Evolutionary conservation across 2,329 filamentous ascomycete species (phyloP).

Genomic region (Stachybotrys elegans): DNA sequence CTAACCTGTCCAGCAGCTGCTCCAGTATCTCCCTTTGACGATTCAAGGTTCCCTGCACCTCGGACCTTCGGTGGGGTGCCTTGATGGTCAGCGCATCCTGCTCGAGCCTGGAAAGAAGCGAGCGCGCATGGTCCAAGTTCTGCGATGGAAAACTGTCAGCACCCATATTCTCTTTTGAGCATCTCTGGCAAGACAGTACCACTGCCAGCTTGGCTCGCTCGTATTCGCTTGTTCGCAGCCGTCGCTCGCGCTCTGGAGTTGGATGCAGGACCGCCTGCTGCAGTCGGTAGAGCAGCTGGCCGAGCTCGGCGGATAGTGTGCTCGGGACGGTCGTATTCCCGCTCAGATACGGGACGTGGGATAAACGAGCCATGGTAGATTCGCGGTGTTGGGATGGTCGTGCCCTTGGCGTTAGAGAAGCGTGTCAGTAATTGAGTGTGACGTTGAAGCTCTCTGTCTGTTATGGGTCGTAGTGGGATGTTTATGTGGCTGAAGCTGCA

Average conservation of each 20-base stretch:
- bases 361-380: slow-evolving; percentile 19
- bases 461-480: slow-evolving; percentile 22
- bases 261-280: slow-evolving; percentile 60
- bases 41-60: slow-evolving; percentile 58
- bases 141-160: slow-evolving; percentile 23
- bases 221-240: slow-evolving; percentile 56
- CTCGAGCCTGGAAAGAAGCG: slow-evolving; percentile 64
- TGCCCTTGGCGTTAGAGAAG: no score
- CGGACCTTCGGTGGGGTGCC: slow-evolving; percentile 51
- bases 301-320: slow-evolving; percentile 44
- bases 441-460: not conserved
- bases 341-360: slow-evolving; percentile 9
- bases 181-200: slow-evolving; percentile 32
- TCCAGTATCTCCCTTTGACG: slow-evolving; percentile 63
- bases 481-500: slow-evolving; percentile 10
- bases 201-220: slow-evolving; percentile 47
- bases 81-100: slow-evolving; percentile 60
- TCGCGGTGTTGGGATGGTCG: no score
- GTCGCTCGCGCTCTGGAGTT: slow-evolving; percentile 52
- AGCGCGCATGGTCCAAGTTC: slow-evolving; percentile 69
- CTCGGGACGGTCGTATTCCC: slow-evolving; percentile 14
- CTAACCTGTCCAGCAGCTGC: slow-evolving; percentile 58
- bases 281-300: slow-evolving; percentile 59
- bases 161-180: not conserved
- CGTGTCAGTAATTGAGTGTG: no score